Evolutionary conservation across 768 basidiomycete genomes (phyloP), one percentile per base, ranked within the genome.

Genomic region (Royoungia palumana): DNA sequence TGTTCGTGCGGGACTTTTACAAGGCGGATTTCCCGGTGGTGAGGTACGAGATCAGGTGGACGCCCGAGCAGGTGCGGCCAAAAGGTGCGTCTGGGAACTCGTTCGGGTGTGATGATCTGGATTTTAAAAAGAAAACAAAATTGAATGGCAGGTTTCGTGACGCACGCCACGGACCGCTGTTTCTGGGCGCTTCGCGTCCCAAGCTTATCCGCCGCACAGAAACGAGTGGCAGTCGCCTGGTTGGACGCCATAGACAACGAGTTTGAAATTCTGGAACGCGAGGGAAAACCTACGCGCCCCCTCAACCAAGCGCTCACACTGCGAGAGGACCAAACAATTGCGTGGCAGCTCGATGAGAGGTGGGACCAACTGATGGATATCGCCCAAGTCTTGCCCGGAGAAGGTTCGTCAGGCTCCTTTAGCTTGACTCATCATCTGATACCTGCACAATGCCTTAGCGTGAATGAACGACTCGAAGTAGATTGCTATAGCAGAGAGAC

Each of bases 31-130:
- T 83, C 60, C 86, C 86, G 0, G 75, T 87, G 1, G 61, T 85
- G 48, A 73, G 87, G 47, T 90, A 89, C 59, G 70, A 76, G 55
- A 83, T 90, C 44, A 70, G 77, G 27, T 88, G 84, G 83, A 79
- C 81, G 1, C 84, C 87, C 0, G 80, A 82, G 59, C 76, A 82
- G 44, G 56, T 71, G 39, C 75, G 81, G 8, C 70, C 75, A 2
- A 65, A 75, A 58, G 85, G 86, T 81, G 58, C 55, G 72, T 35
- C 14, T 22, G 22, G n/a, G n/a, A n/a, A n/a, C n/a, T n/a, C n/a
- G n/a, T n/a, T n/a, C n/a, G n/a, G n/a, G n/a, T n/a, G n/a, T n/a
- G n/a, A n/a, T n/a, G n/a, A n/a, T n/a, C n/a, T n/a, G n/a, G n/a
- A n/a, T n/a, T n/a, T n/a, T n/a, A n/a, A n/a, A n/a, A n/a, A n/a